Conservation (phyloP, 345 rosid genomes). For the Noccaea caerulescens region DNA sequence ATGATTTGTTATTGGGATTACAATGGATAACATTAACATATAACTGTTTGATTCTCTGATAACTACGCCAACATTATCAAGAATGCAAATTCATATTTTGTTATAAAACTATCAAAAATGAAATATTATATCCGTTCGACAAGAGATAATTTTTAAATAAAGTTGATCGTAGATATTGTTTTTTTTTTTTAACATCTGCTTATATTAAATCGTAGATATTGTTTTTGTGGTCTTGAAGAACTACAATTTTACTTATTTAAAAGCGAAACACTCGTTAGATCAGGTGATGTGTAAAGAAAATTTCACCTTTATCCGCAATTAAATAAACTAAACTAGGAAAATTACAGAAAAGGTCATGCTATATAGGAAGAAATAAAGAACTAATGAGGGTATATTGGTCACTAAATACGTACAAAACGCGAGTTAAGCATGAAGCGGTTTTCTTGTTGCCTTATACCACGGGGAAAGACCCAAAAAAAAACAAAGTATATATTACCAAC, state of each 20-base stretch:
- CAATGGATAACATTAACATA: too few species aligned
- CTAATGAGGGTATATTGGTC: not conserved
- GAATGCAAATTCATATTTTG: not conserved
- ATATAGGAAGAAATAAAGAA: not conserved
- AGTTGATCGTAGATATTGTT: too few species aligned
- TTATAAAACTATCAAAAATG: not conserved
- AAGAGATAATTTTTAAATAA: too few species aligned
- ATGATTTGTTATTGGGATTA: not conserved
- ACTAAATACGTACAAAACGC: not conserved
- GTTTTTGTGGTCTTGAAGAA: not conserved
- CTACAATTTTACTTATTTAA: not conserved
- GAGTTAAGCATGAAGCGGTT: conserved; percentile 8
- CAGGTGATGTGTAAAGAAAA: conserved; percentile 24
- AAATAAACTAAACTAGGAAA: not conserved
- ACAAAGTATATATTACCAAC: not conserved
- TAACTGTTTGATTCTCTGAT: too few species aligned
- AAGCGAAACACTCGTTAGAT: conserved; percentile 21
- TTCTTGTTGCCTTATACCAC: conserved; percentile 11
- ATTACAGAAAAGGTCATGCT: not conserved
- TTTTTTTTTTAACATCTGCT: too few species aligned
- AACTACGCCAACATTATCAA: not conserved
- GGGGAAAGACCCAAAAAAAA: conserved; percentile 16
- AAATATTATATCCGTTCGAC: too few species aligned
- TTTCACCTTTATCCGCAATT: not conserved
- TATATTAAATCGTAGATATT: too few species aligned